A percentile compares a stretch with the other conserved stretches of the same genome.
Evolutionary conservation across 2,329 filamentous ascomycete species (phyloP).

Genomic region (Clarireedia homoeocarpa): DNA sequence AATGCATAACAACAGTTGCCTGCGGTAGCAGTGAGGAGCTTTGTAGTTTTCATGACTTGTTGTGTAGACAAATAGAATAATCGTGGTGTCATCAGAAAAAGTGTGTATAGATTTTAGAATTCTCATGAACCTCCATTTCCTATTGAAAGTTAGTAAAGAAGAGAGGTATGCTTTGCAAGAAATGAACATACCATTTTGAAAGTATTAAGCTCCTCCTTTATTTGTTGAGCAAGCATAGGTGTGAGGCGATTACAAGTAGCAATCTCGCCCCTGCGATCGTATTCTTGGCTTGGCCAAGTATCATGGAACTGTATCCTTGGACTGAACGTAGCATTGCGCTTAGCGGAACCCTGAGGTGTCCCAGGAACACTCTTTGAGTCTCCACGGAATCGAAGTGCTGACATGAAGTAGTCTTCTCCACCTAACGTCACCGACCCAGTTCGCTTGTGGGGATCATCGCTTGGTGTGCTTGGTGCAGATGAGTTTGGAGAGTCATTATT

Average conservation of each 20-base stretch:
- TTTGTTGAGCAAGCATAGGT: slow-evolving; percentile 94
- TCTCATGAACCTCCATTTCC: slow-evolving; percentile 99
- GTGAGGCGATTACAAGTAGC: slow-evolving; percentile 97
- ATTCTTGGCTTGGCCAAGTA: slow-evolving; percentile 92
- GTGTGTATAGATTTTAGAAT: slow-evolving; percentile 98
- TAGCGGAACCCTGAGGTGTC: slow-evolving; percentile 59
- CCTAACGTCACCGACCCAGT: slow-evolving; percentile 64
- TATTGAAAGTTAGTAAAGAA: slow-evolving; percentile 40
- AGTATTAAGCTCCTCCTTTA: slow-evolving; percentile 97
- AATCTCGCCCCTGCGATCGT: slow-evolving; percentile 91
- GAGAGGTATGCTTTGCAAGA: neutral
- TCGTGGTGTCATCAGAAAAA: slow-evolving; percentile 72
- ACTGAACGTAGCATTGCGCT: slow-evolving; percentile 69
- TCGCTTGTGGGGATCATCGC: slow-evolving; percentile 66
- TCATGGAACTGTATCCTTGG: slow-evolving; percentile 92
- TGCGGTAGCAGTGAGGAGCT: slow-evolving; percentile 16
- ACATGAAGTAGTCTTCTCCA: slow-evolving; percentile 82
- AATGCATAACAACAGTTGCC: slow-evolving; percentile 23
- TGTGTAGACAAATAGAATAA: slow-evolving; percentile 16
- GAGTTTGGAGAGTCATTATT: slow-evolving; percentile 70
- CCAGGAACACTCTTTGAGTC: slow-evolving; percentile 75
- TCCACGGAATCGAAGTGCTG: slow-evolving; percentile 62
- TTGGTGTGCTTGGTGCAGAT: slow-evolving; percentile 81
- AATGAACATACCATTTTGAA: slow-evolving; percentile 85
- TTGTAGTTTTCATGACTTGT: slow-evolving; percentile 8